A percentile compares a stretch with the other conserved stretches of the same genome.
phyloP scores from a whole-genome alignment of 139 green algal genomes.

The Coccomyxa sp. region DNA sequence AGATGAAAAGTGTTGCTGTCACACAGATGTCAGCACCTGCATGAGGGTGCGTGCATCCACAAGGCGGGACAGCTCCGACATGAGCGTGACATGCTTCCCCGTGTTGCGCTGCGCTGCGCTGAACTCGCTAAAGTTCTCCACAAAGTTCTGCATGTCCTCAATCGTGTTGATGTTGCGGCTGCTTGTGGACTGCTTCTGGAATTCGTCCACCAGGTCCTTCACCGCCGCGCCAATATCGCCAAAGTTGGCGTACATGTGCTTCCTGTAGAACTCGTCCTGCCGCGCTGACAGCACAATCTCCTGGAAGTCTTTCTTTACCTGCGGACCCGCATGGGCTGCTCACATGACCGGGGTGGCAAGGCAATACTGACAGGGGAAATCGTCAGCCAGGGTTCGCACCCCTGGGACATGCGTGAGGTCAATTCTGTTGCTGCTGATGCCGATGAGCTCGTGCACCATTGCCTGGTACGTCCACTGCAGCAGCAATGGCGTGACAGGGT shows the following conservation, averaged over 20 bases:
- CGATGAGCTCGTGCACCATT: constrained; percentile 91
- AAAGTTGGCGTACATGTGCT: constrained; percentile 74
- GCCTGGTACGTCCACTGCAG: constrained; percentile 72
- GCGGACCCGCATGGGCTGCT: not conserved
- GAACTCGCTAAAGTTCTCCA: constrained; percentile 79
- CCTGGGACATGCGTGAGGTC: constrained; percentile 32
- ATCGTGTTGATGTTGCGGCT: constrained; percentile 52
- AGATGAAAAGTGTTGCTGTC: not conserved
- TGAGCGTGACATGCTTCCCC: constrained; percentile 86
- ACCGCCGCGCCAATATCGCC: constrained; percentile 77
- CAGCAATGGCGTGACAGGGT: constrained; percentile 87
- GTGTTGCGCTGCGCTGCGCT: constrained; percentile 60
- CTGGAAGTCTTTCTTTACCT: constrained; percentile 60
- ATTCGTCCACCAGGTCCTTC: constrained; percentile 71
- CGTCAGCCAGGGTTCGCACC: constrained; percentile 1
- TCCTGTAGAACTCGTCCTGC: constrained; percentile 75
- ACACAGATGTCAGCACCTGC: constrained; percentile 28
- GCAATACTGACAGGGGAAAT: not conserved
- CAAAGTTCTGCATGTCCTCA: constrained; percentile 84
- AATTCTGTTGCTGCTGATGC: constrained; percentile 50
- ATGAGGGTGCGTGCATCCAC: constrained; percentile 65
- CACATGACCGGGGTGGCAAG: not conserved
- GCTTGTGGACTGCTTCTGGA: constrained; percentile 35
- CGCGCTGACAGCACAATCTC: constrained; percentile 64
- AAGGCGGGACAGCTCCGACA: constrained; percentile 62